These are phyloP conservation scores for Saccharomyces hybrid DNA, from an alignment of 1,139 yeast genomes.

Conservation along the genomic window DNA sequence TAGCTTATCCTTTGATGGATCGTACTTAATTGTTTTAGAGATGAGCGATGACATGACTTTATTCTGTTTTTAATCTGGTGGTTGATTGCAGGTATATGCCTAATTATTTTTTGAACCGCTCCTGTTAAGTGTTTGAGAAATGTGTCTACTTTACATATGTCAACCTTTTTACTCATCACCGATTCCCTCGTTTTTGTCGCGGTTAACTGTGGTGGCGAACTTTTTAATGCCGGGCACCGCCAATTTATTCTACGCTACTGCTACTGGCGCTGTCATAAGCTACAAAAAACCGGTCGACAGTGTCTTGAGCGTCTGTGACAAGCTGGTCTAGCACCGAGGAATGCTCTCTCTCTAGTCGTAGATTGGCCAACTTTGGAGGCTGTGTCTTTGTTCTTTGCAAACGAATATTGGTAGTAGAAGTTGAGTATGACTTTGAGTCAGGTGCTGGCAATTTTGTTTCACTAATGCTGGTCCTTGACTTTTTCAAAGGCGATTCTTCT, in stretches of 20 bases:
- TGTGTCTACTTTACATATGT: not conserved
- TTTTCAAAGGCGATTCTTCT: slow-evolving; percentile 5
- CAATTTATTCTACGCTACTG: not conserved
- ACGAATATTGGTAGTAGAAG: not conserved
- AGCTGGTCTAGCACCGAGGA: not conserved
- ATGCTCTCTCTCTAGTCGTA: not conserved
- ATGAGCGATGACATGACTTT: not conserved
- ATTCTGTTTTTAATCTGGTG: not conserved
- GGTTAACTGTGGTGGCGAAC: not conserved
- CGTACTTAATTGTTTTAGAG: slow-evolving; percentile 36
- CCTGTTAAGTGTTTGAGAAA: not conserved
- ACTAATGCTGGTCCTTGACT: not conserved
- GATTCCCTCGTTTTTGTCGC: not conserved
- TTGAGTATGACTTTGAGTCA: not conserved
- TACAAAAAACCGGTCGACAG: not conserved
- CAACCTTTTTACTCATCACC: not conserved
- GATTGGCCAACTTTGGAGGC: not conserved
- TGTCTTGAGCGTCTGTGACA: not conserved
- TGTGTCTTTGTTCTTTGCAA: not conserved
- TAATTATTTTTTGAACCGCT: not conserved
- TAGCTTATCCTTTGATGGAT: slow-evolving; percentile 39
- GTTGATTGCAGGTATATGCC: not conserved
- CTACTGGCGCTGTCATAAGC: not conserved
- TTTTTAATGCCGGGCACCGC: not conserved
- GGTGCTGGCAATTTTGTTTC: not conserved